Percentiles rank a stretch among this genome's conserved stretches.
These are phyloP conservation scores for Avena insularis DNA, from an alignment of 176 grass and related monocot genomes.

Conservation along the genomic window DNA sequence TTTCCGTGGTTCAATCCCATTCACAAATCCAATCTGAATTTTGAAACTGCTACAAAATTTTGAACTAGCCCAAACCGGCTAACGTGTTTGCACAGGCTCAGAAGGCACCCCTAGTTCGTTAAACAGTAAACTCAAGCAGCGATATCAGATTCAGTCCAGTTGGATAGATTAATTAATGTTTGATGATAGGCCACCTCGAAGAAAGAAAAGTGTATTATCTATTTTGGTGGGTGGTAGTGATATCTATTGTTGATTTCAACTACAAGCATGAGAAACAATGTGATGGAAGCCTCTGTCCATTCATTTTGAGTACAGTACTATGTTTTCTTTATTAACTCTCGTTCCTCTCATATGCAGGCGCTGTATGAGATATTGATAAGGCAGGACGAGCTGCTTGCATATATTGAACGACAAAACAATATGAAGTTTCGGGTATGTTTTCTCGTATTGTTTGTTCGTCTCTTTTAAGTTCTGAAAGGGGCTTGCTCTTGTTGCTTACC, in stretches of 20 bases:
- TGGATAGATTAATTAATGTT: conserved; percentile 13
- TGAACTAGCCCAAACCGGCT: too few relatives aligned
- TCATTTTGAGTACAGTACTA: neutral
- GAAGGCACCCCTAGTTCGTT: conserved; percentile 59
- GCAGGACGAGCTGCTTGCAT: conserved; percentile 87
- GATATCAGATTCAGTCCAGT: neutral
- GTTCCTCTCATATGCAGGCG: conserved; percentile 43
- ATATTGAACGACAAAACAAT: conserved; percentile 65
- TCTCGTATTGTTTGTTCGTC: conserved; percentile 13
- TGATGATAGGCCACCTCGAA: neutral
- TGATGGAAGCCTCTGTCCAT: neutral
- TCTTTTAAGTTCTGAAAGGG: conserved; percentile 7
- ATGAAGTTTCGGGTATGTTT: conserved; percentile 62
- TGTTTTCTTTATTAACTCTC: conserved; percentile 19
- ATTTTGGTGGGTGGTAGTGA: neutral
- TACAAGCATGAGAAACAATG: neutral
- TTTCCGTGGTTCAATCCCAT: too few relatives aligned
- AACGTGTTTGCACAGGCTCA: neutral
- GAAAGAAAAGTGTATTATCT: neutral
- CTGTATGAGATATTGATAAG: conserved; percentile 77
- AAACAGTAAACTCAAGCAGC: neutral
- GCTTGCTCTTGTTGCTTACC: neutral
- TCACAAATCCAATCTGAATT: too few relatives aligned
- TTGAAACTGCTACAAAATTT: too few relatives aligned
- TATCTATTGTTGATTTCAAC: neutral